Evolutionary conservation across 169 alveolate species (phyloP).

Genomic region (Plasmodium fragile): DNA sequence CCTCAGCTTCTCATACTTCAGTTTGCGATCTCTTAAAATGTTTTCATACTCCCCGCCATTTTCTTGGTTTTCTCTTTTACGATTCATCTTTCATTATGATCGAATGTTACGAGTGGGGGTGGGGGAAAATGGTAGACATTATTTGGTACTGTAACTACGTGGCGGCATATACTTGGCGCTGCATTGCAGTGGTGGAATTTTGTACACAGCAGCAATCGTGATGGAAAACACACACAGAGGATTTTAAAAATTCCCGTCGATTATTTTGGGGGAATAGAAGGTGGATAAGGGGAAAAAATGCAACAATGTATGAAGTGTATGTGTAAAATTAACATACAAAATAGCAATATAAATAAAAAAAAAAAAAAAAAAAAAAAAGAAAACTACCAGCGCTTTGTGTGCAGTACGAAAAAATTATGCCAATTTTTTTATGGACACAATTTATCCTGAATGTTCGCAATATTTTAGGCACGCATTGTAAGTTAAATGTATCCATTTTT

Average conservation of each 20-base stretch:
- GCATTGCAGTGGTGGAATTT: not conserved
- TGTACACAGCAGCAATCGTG: not conserved
- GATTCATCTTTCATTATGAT: slow-evolving; percentile 55
- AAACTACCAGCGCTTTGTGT: slow-evolving; percentile 11
- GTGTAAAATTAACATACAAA: not conserved
- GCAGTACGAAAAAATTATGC: not conserved
- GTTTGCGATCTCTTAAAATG: slow-evolving; percentile 55
- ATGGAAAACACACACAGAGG: not conserved
- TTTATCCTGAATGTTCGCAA: not conserved
- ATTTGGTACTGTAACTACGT: not conserved
- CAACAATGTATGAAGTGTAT: not conserved
- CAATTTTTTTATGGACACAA: slow-evolving; percentile 12
- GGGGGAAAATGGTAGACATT: slow-evolving; percentile 1
- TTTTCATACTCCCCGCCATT: slow-evolving; percentile 40
- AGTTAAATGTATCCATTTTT: not conserved
- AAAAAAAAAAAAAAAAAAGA: not conserved
- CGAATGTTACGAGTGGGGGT: not conserved
- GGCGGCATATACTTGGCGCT: not conserved
- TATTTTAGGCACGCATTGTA: slow-evolving; percentile 3
- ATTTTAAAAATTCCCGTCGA: not conserved
- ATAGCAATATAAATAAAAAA: not conserved
- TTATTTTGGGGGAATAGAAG: not conserved
- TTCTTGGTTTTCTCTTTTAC: slow-evolving; percentile 15
- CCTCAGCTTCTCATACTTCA: slow-evolving; percentile 49
- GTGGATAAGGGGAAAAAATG: not conserved